A percentile compares a stretch with the other conserved stretches of the same genome.
Evolutionary conservation across 1,284 basidiomycete species (phyloP).

Genomic region (Bjerkandera adusta): DNA sequence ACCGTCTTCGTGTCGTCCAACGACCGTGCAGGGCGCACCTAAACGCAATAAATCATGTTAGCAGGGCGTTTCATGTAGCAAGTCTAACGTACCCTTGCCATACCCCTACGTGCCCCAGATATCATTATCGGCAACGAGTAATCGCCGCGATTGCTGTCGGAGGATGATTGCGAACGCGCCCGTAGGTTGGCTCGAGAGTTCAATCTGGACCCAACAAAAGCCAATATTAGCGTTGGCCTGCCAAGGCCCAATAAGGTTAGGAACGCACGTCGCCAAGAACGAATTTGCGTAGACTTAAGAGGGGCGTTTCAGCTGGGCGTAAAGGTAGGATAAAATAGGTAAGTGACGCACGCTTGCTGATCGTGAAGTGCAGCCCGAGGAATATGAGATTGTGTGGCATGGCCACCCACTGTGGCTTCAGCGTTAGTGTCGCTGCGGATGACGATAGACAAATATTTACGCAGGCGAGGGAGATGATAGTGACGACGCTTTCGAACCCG

Average conservation of each 20-base stretch:
- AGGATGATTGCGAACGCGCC: slow-evolving; percentile 18
- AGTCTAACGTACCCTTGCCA: too few relatives aligned
- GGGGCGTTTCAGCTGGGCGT: background rate
- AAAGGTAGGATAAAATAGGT: background rate
- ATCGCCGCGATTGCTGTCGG: slow-evolving; percentile 18
- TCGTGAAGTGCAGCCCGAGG: slow-evolving; percentile 46
- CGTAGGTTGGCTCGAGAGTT: slow-evolving; percentile 22
- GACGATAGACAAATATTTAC: slow-evolving; percentile 33
- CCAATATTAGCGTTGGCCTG: background rate
- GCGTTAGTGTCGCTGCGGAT: slow-evolving; percentile 14
- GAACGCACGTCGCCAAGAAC: slow-evolving; percentile 34
- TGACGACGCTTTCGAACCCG: slow-evolving; percentile 37
- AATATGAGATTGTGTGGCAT: slow-evolving; percentile 47
- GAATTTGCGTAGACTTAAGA: slow-evolving; percentile 37
- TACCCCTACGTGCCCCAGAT: background rate
- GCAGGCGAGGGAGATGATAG: slow-evolving; percentile 42
- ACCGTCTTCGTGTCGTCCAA: too few relatives aligned
- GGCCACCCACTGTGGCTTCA: slow-evolving; percentile 38
- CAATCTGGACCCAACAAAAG: slow-evolving; percentile 15
- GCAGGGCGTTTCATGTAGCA: too few relatives aligned
- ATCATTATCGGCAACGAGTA: background rate
- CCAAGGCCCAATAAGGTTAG: background rate
- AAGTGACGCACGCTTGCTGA: slow-evolving; percentile 38
- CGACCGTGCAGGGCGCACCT: too few relatives aligned
- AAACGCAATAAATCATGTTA: too few relatives aligned